These are phyloP conservation scores for Arabidopsis lyrata DNA, from an alignment of 441 rosid genomes.

Conservation along the genomic window DNA sequence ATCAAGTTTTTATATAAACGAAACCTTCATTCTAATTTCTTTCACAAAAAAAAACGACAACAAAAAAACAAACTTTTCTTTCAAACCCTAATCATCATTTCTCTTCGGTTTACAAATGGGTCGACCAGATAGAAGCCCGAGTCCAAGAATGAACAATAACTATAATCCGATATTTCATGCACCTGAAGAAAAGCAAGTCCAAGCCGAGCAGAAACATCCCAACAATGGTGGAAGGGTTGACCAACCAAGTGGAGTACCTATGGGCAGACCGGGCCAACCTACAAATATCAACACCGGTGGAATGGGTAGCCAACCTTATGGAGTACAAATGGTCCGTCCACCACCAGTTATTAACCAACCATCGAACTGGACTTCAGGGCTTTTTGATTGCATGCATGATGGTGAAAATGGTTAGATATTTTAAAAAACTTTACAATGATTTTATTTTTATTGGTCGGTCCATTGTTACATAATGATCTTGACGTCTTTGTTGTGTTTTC, in stretches of 20 bases:
- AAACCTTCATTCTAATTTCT: constrained; percentile 12
- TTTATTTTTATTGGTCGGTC: neutral
- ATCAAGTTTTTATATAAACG: constrained; percentile 25
- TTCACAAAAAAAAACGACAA: neutral
- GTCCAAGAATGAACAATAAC: constrained; percentile 38
- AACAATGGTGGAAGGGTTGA: constrained; percentile 29
- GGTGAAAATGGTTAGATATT: constrained; percentile 45
- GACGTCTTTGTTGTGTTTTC: neutral
- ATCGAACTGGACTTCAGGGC: constrained; percentile 58
- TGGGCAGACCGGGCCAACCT: constrained; percentile 8
- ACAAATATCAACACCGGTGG: neutral
- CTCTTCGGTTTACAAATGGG: constrained; percentile 34
- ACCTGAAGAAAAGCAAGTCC: constrained; percentile 19
- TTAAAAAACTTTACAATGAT: neutral
- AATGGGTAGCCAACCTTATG: neutral
- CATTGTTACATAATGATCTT: constrained; percentile 3
- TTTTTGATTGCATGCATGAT: constrained; percentile 76
- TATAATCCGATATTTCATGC: constrained; percentile 16
- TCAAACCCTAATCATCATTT: neutral
- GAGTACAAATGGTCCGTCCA: neutral
- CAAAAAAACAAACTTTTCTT: neutral
- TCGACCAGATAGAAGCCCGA: constrained; percentile 27
- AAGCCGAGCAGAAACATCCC: constrained; percentile 18
- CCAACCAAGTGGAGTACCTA: constrained; percentile 30
- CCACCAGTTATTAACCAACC: constrained; percentile 17